phyloP scores from a whole-genome alignment of 192 early-diverging fungal species.

The Coemansia sp. region DNA sequence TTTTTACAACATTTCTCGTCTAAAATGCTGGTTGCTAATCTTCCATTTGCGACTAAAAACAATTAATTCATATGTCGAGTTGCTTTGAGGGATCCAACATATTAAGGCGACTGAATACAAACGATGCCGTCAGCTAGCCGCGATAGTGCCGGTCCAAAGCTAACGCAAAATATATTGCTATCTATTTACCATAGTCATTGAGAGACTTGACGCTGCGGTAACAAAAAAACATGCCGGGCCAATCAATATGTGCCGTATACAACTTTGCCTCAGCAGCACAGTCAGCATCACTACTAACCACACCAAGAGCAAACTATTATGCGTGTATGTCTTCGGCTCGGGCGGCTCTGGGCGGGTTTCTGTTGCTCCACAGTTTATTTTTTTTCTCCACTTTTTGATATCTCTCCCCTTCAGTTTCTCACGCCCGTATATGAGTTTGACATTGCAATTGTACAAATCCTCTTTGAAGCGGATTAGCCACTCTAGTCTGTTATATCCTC shows the following conservation, averaged over 20 bases:
- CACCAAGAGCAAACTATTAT: background rate
- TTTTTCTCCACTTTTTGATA: background rate
- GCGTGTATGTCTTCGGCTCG: background rate
- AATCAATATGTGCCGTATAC: no score
- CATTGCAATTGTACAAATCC: background rate
- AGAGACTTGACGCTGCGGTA: background rate
- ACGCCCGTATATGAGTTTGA: background rate
- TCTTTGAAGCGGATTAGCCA: background rate
- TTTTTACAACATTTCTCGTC: background rate
- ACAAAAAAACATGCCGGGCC: background rate
- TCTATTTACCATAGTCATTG: background rate
- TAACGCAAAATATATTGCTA: background rate
- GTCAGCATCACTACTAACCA: background rate
- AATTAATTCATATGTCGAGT: background rate
- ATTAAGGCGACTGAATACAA: background rate
- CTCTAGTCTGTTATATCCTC: background rate
- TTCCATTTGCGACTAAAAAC: no score
- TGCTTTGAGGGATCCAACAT: background rate
- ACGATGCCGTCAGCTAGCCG: background rate
- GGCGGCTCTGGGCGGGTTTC: background rate
- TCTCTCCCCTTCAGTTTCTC: background rate
- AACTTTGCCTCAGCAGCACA: background rate
- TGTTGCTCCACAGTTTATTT: background rate
- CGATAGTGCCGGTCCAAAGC: background rate
- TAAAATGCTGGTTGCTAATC: no score